phyloP scores from a whole-genome alignment of 192 early-diverging fungal species.

The Mortierella hygrophila region DNA sequence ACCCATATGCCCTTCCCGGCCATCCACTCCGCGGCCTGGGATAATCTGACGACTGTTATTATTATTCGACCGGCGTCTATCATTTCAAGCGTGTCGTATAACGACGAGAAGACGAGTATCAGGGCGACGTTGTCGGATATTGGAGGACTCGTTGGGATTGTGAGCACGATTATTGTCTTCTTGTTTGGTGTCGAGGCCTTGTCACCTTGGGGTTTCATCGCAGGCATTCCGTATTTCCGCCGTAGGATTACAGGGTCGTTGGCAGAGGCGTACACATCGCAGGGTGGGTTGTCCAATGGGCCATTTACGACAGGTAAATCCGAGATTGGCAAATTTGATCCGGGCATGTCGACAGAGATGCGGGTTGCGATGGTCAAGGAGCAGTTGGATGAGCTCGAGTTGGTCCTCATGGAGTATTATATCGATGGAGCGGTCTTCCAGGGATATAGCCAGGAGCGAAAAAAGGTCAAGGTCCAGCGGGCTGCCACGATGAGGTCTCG shows the following conservation, averaged over 20 bases:
- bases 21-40: not conserved
- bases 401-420: slow-evolving; percentile 42
- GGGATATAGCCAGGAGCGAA: slow-evolving; percentile 16
- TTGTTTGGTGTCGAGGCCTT: slow-evolving; percentile 33
- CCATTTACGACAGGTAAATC: slow-evolving; percentile 37
- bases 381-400: slow-evolving; percentile 42
- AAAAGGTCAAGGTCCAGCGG: not conserved
- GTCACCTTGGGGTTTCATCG: slow-evolving; percentile 44
- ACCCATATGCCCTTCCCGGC: slow-evolving; percentile 7
- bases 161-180: slow-evolving; percentile 30
- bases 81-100: not conserved
- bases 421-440: slow-evolving; percentile 29
- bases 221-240: slow-evolving; percentile 27
- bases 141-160: slow-evolving; percentile 31
- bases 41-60: slow-evolving; percentile 25
- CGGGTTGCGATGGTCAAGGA: slow-evolving; percentile 32
- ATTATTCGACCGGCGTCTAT: slow-evolving; percentile 21
- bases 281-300: slow-evolving; percentile 31
- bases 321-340: slow-evolving; percentile 28
- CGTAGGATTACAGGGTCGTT: slow-evolving; percentile 21
- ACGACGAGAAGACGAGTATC: slow-evolving; percentile 27
- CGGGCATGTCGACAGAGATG: slow-evolving; percentile 1
- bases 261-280: slow-evolving; percentile 19
- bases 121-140: slow-evolving; percentile 38
- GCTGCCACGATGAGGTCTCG: not conserved